Base-by-base conservation (phyloP, 1,284 basidiomycete genomes). In the Tetrapyrgos nigripes region DNA sequence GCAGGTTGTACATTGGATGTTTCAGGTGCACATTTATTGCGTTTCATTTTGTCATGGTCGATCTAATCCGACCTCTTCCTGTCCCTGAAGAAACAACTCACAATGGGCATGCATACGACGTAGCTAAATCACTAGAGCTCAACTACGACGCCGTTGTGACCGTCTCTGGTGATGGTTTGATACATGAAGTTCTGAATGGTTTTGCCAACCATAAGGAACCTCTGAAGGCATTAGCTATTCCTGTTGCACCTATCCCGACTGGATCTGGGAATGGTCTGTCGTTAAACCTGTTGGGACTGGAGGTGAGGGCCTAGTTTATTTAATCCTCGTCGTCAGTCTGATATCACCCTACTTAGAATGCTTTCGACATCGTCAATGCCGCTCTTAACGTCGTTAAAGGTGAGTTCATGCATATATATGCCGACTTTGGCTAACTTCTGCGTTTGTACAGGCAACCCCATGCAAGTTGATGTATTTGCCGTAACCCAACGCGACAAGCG, bases 181-280 rank as follows among this genome's bases (percentile, higher is more conserved):
- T 96, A 8, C 93, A 96, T 70, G 96, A 98, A 74, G 81, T 97
- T n/a, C 70, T 97, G 68, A 98, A 99, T 69, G 97, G 96, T 2
- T 86, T 98, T 50, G 91, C 93, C 1, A 76, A 84, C 44, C 89
- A 95, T 55, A 70, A 79, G 9, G 83, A 92, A 53, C 90, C 93
- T 0, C 73, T 77, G 19, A 80, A 80, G 47, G 96, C 94, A 0
- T 84, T 98, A 48, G 72, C 76, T 43, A 87, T 89, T 44, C 94
- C 96, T 0, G 76, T 98, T 24, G 88, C 87, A 1, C 94, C 93
- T 1, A 89, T 99, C 63, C 95, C 97, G 2, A 89, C 93, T 10
- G 97, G 96, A 44, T 89, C 88, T 33, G 94, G 90, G 5, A 96
- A 96, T 66, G 94, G 87, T 2, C 74, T 91, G n/a, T 82, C 86